A percentile compares a stretch with the other conserved stretches of the same genome.
These are phyloP conservation scores for Amanita phalloides DNA, from an alignment of 768 basidiomycete species.

Conservation along the genomic window DNA sequence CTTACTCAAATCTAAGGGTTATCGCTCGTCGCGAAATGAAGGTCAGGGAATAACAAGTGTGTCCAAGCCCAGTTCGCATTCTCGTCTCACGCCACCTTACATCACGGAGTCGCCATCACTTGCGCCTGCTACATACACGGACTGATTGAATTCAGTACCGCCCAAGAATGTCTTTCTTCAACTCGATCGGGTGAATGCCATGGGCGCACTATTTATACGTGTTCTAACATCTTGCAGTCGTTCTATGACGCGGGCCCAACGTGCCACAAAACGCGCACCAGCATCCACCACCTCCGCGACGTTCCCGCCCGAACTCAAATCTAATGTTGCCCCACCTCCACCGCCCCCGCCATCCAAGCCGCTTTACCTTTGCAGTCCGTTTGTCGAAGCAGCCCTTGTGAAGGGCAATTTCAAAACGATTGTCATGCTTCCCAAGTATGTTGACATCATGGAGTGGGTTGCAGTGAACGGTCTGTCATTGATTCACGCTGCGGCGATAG, in stretches of 20 bases:
- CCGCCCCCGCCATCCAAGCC: slow-evolving; percentile 40
- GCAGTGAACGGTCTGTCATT: slow-evolving; percentile 53
- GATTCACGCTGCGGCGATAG: neutral
- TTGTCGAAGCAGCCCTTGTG: slow-evolving; percentile 93
- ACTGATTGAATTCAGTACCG: slow-evolving; percentile 15
- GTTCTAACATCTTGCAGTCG: slow-evolving; percentile 31
- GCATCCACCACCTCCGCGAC: slow-evolving; percentile 66
- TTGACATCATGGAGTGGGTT: slow-evolving; percentile 99
- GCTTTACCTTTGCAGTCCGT: slow-evolving; percentile 88
- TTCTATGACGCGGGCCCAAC: slow-evolving; percentile 62
- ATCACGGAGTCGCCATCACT: neutral
- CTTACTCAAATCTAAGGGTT: no score
- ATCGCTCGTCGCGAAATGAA: no score
- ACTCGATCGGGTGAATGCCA: slow-evolving; percentile 57
- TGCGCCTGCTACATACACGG: neutral
- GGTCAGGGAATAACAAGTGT: neutral
- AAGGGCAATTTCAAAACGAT: slow-evolving; percentile 99
- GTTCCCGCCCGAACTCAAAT: slow-evolving; percentile 30
- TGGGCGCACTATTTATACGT: neutral
- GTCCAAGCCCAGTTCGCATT: neutral
- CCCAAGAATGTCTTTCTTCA: slow-evolving; percentile 67
- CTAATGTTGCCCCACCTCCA: slow-evolving; percentile 22
- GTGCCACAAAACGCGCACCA: slow-evolving; percentile 51
- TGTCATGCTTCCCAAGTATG: slow-evolving; percentile 89
- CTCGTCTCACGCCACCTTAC: neutral